Base-by-base conservation (phyloP, 768 basidiomycete genomes). In the Leccinum rimulosum region DNA sequence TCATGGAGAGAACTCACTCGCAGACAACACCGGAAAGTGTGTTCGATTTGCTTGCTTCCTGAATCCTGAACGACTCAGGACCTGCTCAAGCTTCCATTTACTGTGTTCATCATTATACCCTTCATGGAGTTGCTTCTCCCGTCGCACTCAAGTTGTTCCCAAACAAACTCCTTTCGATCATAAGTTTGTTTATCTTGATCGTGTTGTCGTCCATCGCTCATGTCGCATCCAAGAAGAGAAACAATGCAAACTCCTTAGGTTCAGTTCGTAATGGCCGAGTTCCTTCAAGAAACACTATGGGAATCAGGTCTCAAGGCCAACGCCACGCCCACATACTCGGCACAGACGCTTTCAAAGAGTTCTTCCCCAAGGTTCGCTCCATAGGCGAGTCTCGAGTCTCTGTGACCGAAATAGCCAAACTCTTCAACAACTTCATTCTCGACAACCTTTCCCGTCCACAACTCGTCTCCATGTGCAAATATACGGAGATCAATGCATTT, bases 371-470 rank as follows among this genome's bases (percentile, higher is more conserved):
- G 78, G 94, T 93, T 54, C 91, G 97, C 54, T 91, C 93, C 4
- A 98, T 95, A 0, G 97, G 97, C 51, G 97, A 98, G 97, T 98
- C 30, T 25, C 25, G n/a, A n/a, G n/a, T 25, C 25, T 25, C 25
- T 25, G 25, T 3, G 25, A 25, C 25, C 25, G 25, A 25, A 25
- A 25, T 25, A 25, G 95, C 97, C 56, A 93, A 94, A 68, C 83
- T 98, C 27, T 99, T 99, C 70, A 95, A 98, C 65, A 96, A 99
- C 71, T 82, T 98, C 62, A 98, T 96, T 0, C 84, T 99, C 49
- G 97, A 98, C 82, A 99, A 99, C 72, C 80, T 99, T 58, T 95
- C 96, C 6, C 87, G 96, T 28, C 97, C 97, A n/a, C 97, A 98
- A 75, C 83, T 98, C 30, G 94, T 96, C 19, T 95, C 93, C 1